Percentiles rank a stretch among this genome's conserved stretches.
phyloP scores from a whole-genome alignment of 805 yeast species.

The Ogataea naganishii region DNA sequence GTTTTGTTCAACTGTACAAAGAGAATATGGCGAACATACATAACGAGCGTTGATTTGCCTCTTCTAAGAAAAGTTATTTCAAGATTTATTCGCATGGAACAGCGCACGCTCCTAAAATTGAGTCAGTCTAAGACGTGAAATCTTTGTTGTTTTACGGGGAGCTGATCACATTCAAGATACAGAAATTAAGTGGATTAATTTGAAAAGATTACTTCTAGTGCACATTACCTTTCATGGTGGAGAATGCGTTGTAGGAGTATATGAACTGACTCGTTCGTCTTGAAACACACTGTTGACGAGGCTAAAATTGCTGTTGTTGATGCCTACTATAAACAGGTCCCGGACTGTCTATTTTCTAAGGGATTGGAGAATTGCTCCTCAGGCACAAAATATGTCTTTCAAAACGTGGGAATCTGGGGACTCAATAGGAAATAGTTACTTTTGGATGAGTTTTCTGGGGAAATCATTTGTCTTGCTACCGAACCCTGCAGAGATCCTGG shows the following conservation, averaged over 20 bases:
- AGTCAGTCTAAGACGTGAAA: conserved; percentile 8
- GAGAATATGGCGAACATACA: conserved; percentile 17
- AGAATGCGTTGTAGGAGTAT: conserved; percentile 25
- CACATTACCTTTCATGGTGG: conserved; percentile 26
- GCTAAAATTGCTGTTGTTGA: conserved; percentile 21
- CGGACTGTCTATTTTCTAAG: conserved; percentile 21
- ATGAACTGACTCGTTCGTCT: conserved; percentile 21
- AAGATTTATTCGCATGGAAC: conserved; percentile 19
- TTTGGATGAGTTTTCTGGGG: conserved; percentile 19
- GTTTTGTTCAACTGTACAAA: conserved; percentile 16
- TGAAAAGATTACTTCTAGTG: conserved; percentile 19
- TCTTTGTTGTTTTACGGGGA: conserved; percentile 15
- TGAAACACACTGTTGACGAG: conserved; percentile 17
- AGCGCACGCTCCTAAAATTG: conserved; percentile 15
- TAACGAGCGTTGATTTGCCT: conserved; percentile 14
- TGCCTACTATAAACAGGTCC: conserved; percentile 23
- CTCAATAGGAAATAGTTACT: conserved; percentile 16
- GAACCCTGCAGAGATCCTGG: conserved; percentile 20
- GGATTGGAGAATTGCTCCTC: conserved; percentile 20
- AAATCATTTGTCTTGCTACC: conserved; percentile 19
- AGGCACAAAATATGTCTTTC: conserved; percentile 18
- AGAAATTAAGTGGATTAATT: conserved; percentile 18
- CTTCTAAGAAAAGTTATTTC: conserved; percentile 14
- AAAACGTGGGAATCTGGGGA: conserved; percentile 12
- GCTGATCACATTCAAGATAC: conserved; percentile 17